These are phyloP conservation scores for Exophiala spinifera DNA, from an alignment of 2,329 filamentous ascomycete species.

Conservation along the genomic window DNA sequence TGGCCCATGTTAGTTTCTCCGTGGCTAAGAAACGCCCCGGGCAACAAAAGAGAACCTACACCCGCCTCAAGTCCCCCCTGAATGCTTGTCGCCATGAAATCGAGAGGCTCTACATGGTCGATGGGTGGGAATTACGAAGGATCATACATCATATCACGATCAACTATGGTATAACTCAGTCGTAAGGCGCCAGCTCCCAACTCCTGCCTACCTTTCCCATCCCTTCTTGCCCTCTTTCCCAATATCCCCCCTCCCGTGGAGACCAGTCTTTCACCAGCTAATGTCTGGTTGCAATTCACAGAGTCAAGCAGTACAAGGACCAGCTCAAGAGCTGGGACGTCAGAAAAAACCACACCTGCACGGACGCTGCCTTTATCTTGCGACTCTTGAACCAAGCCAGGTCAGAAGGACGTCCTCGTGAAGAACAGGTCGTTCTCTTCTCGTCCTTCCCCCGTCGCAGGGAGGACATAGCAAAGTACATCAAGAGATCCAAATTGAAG, in stretches of 20 bases:
- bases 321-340: conserved; percentile 18
- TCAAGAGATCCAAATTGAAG: conserved; percentile 13
- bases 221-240: neutral
- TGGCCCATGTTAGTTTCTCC: neutral
- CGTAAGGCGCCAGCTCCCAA: conserved; percentile 10
- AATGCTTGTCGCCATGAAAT: conserved; percentile 1
- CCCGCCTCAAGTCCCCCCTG: conserved; percentile 10
- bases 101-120: conserved; percentile 11
- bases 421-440: conserved; percentile 13
- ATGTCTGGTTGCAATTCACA: neutral
- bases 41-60: neutral
- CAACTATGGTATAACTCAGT: conserved; percentile 8
- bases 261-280: neutral
- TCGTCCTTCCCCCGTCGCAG: conserved; percentile 5
- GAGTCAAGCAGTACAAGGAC: conserved; percentile 19
- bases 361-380: conserved; percentile 20
- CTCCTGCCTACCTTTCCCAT: neutral
- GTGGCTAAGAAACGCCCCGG: neutral
- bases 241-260: neutral
- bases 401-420: neutral
- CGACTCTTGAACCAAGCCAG: conserved; percentile 14
- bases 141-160: conserved; percentile 13
- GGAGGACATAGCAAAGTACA: conserved; percentile 18
- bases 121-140: conserved; percentile 7
- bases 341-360: conserved; percentile 13